phyloP scores from a whole-genome alignment of 768 basidiomycete species.

The Crepidotus variabilis region DNA sequence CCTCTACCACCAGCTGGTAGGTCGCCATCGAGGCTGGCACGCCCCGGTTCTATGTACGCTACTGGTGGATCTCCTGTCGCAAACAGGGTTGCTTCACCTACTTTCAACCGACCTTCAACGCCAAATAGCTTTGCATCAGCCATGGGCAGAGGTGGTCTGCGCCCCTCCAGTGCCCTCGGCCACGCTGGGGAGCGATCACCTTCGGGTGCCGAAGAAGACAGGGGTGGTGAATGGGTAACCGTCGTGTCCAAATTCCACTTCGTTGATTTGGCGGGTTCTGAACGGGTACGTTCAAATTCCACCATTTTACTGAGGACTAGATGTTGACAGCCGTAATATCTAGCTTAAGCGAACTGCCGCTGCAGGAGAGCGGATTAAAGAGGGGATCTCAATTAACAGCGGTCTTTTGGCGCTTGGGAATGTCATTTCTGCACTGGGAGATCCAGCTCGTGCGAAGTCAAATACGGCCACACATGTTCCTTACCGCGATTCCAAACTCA shows the following conservation, averaged over 20 bases:
- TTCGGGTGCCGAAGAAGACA: conserved; percentile 45
- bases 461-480: conserved; percentile 88
- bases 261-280: conserved; percentile 95
- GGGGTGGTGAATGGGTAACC: conserved; percentile 81
- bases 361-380: conserved; percentile 93
- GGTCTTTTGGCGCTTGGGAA: conserved; percentile 95
- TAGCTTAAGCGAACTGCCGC: conserved; percentile 96
- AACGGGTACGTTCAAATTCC: conserved; percentile 58
- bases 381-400: conserved; percentile 98
- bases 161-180: conserved; percentile 81
- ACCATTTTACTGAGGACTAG: conserved; percentile 4
- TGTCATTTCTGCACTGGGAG: conserved; percentile 96
- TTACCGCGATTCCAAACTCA: conserved; percentile 98
- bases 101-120: conserved; percentile 71
- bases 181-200: conserved; percentile 49
- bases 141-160: conserved; percentile 65
- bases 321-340: conserved; percentile 12
- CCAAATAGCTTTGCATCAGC: conserved; percentile 70
- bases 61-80: conserved; percentile 32
- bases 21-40: conserved; percentile 72
- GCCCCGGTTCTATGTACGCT: conserved; percentile 77
- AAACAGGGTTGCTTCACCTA: conserved; percentile 69
- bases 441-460: conserved; percentile 83
- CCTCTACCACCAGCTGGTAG: conserved; percentile 73
- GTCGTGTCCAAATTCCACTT: conserved; percentile 97